Base-by-base conservation (phyloP, 2,329 filamentous ascomycete genomes). In the Cercospora zeina region DNA sequence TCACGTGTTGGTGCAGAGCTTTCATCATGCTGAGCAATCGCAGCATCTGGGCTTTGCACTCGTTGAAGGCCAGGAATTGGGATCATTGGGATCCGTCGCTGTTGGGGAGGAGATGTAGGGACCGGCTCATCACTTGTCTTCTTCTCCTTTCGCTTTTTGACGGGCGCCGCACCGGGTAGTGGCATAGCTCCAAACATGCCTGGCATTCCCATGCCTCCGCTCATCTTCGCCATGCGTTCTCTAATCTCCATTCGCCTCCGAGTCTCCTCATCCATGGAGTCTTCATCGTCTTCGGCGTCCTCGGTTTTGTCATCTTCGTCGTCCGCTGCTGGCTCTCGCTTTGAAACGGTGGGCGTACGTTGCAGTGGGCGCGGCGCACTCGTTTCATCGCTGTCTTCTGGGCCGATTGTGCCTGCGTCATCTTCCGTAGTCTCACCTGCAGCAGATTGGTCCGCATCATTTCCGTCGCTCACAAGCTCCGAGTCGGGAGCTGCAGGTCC, bases 171-270 rank as follows among this genome's bases (percentile, higher is more conserved):
- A 67, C 67, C 78, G 62, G 83, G 79, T 78, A 89, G 83, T 14
- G 87, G 84, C 74, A 91, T 85, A 63, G 86, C 86, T 37, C 83
- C 85, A 36, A 87, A 86, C 87, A 97, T 95, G 70, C 91, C 91
- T 74, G 91, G 87, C 89, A 97, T 96, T 51, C 91, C 91, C 91
- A 96, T 96, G 21, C 93, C 93, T 59, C 93, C 93, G 69, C 93
- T 96, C 89, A 99, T 95, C 78, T 96, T 97, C 50, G 95, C 95
- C 91, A 99, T 99, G 70, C 95, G 87, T 65, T 95, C 92, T 63
- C 95, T 87, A 33, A 99, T 82, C 74, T 97, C 93, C 77, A 96
- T 87, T 73, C 89, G 90, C 57, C 93, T 88, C 68, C 86, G 87
- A 21, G 91, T 83, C 75, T 99, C 95, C 0, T 92, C 91, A 71